Evolutionary conservation across 2,329 filamentous ascomycete species (phyloP).

Genomic region (Madurella mycetomatis): DNA sequence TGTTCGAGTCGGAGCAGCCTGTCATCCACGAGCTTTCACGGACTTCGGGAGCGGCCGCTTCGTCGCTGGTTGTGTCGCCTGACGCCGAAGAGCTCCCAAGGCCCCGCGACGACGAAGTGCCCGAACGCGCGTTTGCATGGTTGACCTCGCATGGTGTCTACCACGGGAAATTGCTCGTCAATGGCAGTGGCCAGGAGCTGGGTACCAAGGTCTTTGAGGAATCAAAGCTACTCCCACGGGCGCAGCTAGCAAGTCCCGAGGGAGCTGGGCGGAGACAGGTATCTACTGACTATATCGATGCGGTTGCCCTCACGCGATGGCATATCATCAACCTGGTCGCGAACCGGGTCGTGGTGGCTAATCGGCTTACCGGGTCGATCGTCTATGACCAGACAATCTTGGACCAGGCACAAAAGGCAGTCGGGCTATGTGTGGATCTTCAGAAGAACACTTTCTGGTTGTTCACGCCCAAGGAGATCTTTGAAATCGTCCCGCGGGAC

Average conservation of each 20-base stretch:
- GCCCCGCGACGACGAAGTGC: constrained; percentile 51
- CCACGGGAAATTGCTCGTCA: constrained; percentile 71
- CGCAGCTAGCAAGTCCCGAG: constrained; percentile 67
- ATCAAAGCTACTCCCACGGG: constrained; percentile 70
- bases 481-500: constrained; percentile 84
- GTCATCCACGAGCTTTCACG: constrained; percentile 67
- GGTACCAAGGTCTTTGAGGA: constrained; percentile 72
- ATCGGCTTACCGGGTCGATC: constrained; percentile 77
- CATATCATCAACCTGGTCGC: constrained; percentile 83
- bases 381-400: constrained; percentile 87
- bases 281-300: constrained; percentile 68
- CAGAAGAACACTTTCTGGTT: constrained; percentile 98
- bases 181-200: constrained; percentile 57
- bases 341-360: constrained; percentile 76
- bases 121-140: constrained; percentile 83
- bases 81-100: constrained; percentile 55
- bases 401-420: constrained; percentile 68
- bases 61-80: constrained; percentile 70
- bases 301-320: constrained; percentile 86
- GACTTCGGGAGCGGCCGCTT: constrained; percentile 55
- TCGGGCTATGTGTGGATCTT: constrained; percentile 83
- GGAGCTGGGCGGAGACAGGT: constrained; percentile 59
- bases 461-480: constrained; percentile 86
- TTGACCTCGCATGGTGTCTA: constrained; percentile 81
- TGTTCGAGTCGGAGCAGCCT: constrained; percentile 85